Evolutionary conservation across 257 asterid species (phyloP), one percentile per base, ranked within the genome.

Genomic region (Echites panduratus): DNA sequence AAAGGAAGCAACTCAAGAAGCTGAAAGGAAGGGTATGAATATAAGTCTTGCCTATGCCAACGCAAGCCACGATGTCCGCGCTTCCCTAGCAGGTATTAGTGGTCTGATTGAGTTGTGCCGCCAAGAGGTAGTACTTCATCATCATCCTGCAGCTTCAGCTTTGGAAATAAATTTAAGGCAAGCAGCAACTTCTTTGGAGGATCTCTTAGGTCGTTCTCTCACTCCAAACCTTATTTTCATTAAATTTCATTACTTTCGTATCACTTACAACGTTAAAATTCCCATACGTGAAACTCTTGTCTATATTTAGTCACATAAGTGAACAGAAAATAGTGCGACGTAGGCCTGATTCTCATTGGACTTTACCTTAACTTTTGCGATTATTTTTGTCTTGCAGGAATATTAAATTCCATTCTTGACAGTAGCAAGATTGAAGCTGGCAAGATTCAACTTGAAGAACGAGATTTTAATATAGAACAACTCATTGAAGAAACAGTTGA

Each of bases 61-160:
- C 4, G 96, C 97, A n/a, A 88, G 89, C 84, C 98, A 92, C 22
- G 97, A 92, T 72, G 79, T 92, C 4, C 93, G 96, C 19, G 89
- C 88, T 40, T 76, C 88, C 27, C 78, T 89, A 56, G 92, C 95
- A 12, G 96, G 87, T 62, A 82, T 90, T 16, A 73, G 61, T 4
- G 89, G 96, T 61, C 78, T 89, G 11, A 81, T 88, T 16, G 87
- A 87, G 54, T 44, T 85, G 13, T 82, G 84, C 49, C 84, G 82
- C 0, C 16, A 47, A 7, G 81, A 80, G 38, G 82, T 78, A 32
- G 38, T 1, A 1, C 38, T 32, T 32, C 38, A 32, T 32, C 38
- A 32, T 32, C 38, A 32, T 54, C 79, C 78, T 13, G 79, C 75
- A 5, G 40, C 62, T 47, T 83, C 87, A 7, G 82, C 84, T n/a